Evolutionary conservation across 2,329 filamentous ascomycete genomes (phyloP).

Genomic region (Ophiostoma australiae): DNA sequence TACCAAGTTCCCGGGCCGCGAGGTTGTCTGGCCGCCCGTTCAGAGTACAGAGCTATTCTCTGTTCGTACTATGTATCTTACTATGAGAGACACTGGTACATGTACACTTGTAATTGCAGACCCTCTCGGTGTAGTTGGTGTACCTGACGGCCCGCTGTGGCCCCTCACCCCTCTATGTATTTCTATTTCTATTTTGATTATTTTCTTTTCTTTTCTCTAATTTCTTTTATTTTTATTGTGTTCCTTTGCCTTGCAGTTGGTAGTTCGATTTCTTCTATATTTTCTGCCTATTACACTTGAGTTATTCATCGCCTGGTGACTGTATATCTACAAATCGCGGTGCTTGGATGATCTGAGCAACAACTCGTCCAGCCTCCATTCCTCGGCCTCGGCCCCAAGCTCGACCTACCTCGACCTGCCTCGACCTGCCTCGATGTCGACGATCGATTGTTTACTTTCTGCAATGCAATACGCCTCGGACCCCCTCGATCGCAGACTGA

Average conservation of each 20-base stretch:
- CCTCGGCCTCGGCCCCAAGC: no score
- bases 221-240: background rate
- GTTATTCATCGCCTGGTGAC: no score
- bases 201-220: background rate
- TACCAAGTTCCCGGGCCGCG: background rate
- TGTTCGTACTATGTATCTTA: background rate
- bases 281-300: no score
- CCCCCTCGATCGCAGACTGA: background rate
- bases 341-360: no score
- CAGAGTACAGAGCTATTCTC: background rate
- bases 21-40: background rate
- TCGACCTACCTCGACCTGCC: no score
- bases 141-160: background rate
- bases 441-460: slow-evolving; percentile 4
- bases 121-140: slow-evolving; percentile 5
- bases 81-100: background rate
- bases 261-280: no score
- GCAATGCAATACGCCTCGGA: background rate
- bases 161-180: background rate
- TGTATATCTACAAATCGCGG: no score
- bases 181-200: background rate
- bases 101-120: background rate
- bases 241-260: background rate
- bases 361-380: background rate
- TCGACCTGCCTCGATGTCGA: no score